A percentile compares a stretch with the other conserved stretches of the same genome.
phyloP scores from a whole-genome alignment of 2,329 filamentous ascomycete species.

The Chalara sp. region DNA sequence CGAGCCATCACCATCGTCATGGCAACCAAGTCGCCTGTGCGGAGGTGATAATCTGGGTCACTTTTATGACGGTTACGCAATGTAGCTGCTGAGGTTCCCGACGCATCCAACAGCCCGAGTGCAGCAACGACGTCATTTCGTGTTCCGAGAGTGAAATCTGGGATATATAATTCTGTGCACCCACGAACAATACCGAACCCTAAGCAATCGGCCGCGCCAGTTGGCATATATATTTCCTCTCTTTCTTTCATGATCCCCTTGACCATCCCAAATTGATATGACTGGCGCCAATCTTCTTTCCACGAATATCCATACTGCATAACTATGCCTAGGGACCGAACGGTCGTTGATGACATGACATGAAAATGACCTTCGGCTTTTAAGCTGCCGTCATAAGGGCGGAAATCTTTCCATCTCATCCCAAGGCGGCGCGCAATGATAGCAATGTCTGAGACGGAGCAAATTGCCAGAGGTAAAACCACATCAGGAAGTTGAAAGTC shows the following conservation, averaged over 20 bases:
- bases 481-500: conserved; percentile 27
- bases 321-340: conserved; percentile 20
- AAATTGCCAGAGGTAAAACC: conserved; percentile 20
- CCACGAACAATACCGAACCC: conserved; percentile 14
- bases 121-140: conserved; percentile 15
- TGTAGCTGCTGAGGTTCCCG: conserved; percentile 7
- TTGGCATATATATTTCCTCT: conserved; percentile 18
- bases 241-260: conserved; percentile 5
- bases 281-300: conserved; percentile 6
- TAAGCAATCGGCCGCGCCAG: conserved; percentile 10
- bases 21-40: conserved; percentile 16
- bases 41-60: conserved; percentile 12
- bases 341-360: conserved; percentile 20
- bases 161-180: conserved; percentile 8
- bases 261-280: conserved; percentile 6
- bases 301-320: conserved; percentile 18
- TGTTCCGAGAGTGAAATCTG: conserved; percentile 12
- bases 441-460: conserved; percentile 21
- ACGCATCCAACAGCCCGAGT: conserved; percentile 10
- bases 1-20: conserved; percentile 8
- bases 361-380: conserved; percentile 23
- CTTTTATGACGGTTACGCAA: conserved; percentile 10
- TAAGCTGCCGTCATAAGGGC: conserved; percentile 20
- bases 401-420: conserved; percentile 26
- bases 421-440: conserved; percentile 25